Evolutionary conservation across 2,329 filamentous ascomycete genomes (phyloP), one percentile per base, ranked within the genome.

Genomic region (Pseudogymnoascus sp.): DNA sequence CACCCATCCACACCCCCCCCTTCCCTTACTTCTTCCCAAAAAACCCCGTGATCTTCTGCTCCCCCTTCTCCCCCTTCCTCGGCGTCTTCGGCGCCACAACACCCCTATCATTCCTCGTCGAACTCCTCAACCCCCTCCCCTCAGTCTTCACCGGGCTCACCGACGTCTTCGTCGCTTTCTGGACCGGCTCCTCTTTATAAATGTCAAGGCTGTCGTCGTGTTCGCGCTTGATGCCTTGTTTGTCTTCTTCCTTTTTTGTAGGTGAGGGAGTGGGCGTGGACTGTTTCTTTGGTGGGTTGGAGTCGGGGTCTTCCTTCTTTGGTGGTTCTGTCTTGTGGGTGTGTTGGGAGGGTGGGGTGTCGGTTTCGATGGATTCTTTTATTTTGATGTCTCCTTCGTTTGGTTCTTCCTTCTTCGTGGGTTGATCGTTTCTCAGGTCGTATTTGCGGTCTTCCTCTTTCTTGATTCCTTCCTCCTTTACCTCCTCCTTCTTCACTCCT

Each of bases 41-140:
- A 70, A 84, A 84, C 68, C 73, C 79, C 36, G 81, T 84, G 62
- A 85, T 84, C 69, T 80, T 72, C 63, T 70, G 68, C 61, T 66
- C 69, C 6, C 68, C 68, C 37, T 69, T 70, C 14, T 62, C 66
- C 59, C 69, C 69, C 1, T 38, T 59, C 12, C 57, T 37, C 20
- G 62, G 25, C 37, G 69, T 71, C 33, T 62, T 64, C 7, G 66
- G 66, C 54, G 63, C 65, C n/a, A 60, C 64, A 38, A 65, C 50
- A 7, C 50, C 50, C 35, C 50, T 70, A 36, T 69, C 65, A 62
- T 72, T 73, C 58, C 66, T 71, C 14, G 66, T 71, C 7, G 70
- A 68, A 59, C 67, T 71, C 58, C 66, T 70, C 20, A 63, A 67
- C 60, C 68, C 70, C 22, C 67, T 61, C 38, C 63, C 61, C 4